Evolutionary conservation across 305 asterid genomes (phyloP), one percentile per base, ranked within the genome.

Genomic region (Fraxinus dipetala): DNA sequence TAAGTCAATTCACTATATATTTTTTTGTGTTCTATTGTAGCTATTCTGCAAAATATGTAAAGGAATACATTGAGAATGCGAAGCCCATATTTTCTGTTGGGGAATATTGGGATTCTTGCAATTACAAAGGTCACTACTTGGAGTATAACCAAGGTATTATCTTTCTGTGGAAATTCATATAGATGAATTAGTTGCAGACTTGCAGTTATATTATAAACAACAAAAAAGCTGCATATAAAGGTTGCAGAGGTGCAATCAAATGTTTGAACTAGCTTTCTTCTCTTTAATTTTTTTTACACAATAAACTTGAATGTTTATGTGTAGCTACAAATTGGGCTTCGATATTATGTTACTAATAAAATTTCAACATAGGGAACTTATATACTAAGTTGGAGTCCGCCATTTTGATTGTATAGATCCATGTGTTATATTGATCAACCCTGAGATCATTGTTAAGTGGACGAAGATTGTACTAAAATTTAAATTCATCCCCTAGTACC

Each of bases 31-130:
- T 84, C 82, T 83, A 67, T 20, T 78, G 54, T 83, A 94, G 99
- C 74, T 96, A 92, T 87, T 89, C 99, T 0, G 85, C 98, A 0
- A 92, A 93, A 85, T 96, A 89, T 84, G 93, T 93, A 87, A 93
- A 90, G 89, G 98, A 96, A 84, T 96, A 94, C 83, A 87, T 93
- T 36, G 98, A 94, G 78, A 84, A 86, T 79, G 90, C 88, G 35
- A 90, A 89, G 81, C 99, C 99, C 36, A 85, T 92, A 83, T 94
- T 96, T 86, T 90, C 94, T 59, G 93, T 96, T 40, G 99, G 99
- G 40, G 99, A 96, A 85, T 92, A 89, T 70, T 94, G 99, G 99
- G 98, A 93, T 88, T 80, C 96, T 78, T 94, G 98, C 93, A 93
- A 94, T 77, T 96, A 96, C 90, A 93, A 35, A 48, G 98, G 92